Conservation (phyloP, 2,329 filamentous ascomycete genomes). For the Colletotrichum paranaense region DNA sequence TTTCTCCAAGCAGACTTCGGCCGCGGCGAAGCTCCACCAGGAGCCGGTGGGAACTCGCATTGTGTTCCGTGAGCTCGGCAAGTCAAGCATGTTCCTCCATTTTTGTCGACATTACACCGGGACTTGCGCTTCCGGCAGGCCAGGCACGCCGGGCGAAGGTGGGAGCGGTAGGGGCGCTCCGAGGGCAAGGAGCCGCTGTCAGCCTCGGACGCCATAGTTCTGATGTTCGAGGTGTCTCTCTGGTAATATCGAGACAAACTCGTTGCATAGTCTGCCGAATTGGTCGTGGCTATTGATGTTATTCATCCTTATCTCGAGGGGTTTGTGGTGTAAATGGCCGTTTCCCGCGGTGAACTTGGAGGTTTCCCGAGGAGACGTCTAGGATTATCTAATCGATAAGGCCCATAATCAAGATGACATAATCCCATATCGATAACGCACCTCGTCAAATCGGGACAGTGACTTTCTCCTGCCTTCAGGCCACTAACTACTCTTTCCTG, state of each 20-base stretch:
- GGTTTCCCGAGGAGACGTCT: background rate
- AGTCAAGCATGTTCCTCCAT: constrained; percentile 63
- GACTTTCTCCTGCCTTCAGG: background rate
- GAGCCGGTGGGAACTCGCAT: constrained; percentile 59
- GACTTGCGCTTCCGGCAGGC: constrained; percentile 71
- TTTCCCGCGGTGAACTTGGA: background rate
- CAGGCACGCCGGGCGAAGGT: constrained; percentile 70
- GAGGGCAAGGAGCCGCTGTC: constrained; percentile 14
- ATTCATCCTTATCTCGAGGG: background rate
- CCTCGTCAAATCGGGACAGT: background rate
- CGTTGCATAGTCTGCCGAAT: background rate
- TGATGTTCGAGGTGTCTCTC: fast-evolving
- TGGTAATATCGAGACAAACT: background rate
- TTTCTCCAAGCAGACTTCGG: constrained; percentile 24
- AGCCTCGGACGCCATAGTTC: constrained; percentile 13
- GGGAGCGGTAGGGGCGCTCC: constrained; percentile 68
- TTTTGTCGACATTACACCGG: constrained; percentile 68
- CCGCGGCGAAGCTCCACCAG: constrained; percentile 12
- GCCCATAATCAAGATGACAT: background rate
- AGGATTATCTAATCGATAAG: background rate
- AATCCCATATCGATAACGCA: background rate
- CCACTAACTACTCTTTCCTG: background rate
- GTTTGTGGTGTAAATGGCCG: background rate
- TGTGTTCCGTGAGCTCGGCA: constrained; percentile 69
- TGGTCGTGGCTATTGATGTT: constrained; percentile 7